phyloP scores from a whole-genome alignment of 2,329 filamentous ascomycete genomes.

The Xylaria sp. region DNA sequence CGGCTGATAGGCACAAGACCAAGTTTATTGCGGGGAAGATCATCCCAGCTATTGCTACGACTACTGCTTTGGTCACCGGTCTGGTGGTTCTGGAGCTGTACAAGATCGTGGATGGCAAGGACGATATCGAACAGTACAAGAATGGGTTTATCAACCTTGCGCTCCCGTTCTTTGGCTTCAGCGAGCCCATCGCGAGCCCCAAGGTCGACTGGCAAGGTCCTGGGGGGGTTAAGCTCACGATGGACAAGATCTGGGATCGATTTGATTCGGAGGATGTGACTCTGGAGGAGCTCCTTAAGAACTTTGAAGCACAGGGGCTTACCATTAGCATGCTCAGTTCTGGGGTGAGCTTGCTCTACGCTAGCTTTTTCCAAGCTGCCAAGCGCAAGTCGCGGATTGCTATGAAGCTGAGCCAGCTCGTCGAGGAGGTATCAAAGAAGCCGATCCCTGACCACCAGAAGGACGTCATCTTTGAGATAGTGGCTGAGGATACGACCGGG shows the following conservation, averaged over 20 bases:
- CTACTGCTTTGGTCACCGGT: constrained; percentile 93
- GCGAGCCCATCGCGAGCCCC: constrained; percentile 92
- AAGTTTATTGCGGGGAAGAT: constrained; percentile 99
- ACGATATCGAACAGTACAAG: constrained; percentile 98
- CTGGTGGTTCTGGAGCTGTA: constrained; percentile 92
- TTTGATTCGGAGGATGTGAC: constrained; percentile 92
- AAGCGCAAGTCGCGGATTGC: constrained; percentile 84
- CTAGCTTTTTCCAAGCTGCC: constrained; percentile 84
- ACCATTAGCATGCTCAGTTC: constrained; percentile 93
- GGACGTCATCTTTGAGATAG: constrained; percentile 96
- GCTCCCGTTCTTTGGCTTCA: constrained; percentile 97
- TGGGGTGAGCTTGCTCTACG: constrained; percentile 95
- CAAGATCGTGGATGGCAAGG: constrained; percentile 97
- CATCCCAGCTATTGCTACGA: constrained; percentile 97
- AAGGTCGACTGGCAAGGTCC: constrained; percentile 90
- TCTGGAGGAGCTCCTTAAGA: constrained; percentile 81
- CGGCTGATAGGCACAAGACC: constrained; percentile 94
- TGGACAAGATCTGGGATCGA: constrained; percentile 98
- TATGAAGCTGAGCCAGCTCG: constrained; percentile 88
- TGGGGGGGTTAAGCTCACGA: constrained; percentile 75
- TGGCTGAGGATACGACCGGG: constrained; percentile 85
- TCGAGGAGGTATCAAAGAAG: constrained; percentile 92
- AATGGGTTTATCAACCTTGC: constrained; percentile 98
- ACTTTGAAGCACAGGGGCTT: constrained; percentile 84
- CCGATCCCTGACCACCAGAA: constrained; percentile 89